Conservation (phyloP, 108 stramenopile species). For the Hondaea fermentalgiana region DNA sequence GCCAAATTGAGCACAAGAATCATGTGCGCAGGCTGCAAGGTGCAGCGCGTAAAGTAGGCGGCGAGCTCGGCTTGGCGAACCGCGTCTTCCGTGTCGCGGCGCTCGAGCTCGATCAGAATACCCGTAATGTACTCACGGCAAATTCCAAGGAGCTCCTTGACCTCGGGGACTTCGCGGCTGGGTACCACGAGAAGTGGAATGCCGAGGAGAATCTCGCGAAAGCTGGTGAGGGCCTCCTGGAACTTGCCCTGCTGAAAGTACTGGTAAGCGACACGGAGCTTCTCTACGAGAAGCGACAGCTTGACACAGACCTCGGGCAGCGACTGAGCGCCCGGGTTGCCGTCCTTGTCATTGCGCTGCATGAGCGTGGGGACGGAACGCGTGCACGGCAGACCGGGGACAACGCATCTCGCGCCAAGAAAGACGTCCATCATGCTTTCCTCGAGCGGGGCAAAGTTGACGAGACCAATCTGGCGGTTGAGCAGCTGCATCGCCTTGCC, state of each 20-base stretch:
- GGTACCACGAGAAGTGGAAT: conserved; percentile 79
- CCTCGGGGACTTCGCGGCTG: conserved; percentile 73
- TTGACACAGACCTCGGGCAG: conserved; percentile 66
- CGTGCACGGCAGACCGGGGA: conserved; percentile 58
- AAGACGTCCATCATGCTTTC: conserved; percentile 61
- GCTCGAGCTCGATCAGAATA: conserved; percentile 59
- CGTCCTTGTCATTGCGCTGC: conserved; percentile 67
- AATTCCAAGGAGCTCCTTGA: conserved; percentile 85
- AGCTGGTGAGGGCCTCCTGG: conserved; percentile 66
- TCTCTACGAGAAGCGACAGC: conserved; percentile 57
- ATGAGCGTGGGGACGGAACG: conserved; percentile 56
- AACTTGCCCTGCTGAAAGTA: conserved; percentile 92
- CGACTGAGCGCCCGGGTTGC: conserved; percentile 65
- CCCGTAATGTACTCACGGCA: conserved; percentile 93
- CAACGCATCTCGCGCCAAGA: conserved; percentile 68
- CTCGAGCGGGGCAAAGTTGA: conserved; percentile 75
- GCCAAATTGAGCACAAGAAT: conserved; percentile 89
- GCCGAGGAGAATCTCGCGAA: conserved; percentile 61
- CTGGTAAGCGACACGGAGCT: conserved; percentile 75
- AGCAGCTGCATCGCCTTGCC: conserved; percentile 89
- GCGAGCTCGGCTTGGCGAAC: conserved; percentile 86
- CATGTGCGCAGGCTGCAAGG: conserved; percentile 89
- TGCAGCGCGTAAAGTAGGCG: conserved; percentile 99
- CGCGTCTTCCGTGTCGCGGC: conserved; percentile 69
- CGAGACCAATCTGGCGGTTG: conserved; percentile 92